These are phyloP conservation scores for Ophidiomyces ophidiicola DNA, from an alignment of 2,329 filamentous ascomycete genomes.

Conservation along the genomic window DNA sequence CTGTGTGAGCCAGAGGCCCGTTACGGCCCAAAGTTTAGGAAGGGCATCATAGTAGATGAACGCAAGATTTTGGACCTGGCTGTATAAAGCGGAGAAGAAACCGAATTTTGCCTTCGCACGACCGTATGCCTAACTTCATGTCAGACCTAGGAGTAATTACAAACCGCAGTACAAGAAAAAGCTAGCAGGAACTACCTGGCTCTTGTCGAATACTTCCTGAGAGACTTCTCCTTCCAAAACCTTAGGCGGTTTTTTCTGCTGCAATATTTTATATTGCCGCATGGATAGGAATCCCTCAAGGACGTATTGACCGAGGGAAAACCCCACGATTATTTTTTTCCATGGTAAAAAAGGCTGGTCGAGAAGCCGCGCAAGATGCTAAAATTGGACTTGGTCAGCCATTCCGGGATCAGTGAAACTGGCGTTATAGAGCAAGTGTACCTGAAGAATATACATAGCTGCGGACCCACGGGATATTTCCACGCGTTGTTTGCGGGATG, in stretches of 20 bases:
- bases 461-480: constrained; percentile 1
- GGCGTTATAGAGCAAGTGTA: constrained; percentile 15
- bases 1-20: constrained; percentile 59
- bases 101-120: constrained; percentile 88
- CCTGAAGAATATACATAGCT: constrained; percentile 29
- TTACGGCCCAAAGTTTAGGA: constrained; percentile 76
- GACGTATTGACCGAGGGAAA: constrained; percentile 80
- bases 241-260: constrained; percentile 67
- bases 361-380: constrained; percentile 68
- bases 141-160: not conserved
- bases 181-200: constrained; percentile 46
- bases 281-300: constrained; percentile 82
- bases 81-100: constrained; percentile 68
- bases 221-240: constrained; percentile 81
- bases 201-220: constrained; percentile 85
- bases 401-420: not conserved
- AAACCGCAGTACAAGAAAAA: not conserved
- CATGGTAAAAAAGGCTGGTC: constrained; percentile 91
- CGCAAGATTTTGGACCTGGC: constrained; percentile 74
- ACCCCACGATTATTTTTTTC: constrained; percentile 92
- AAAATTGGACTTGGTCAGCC: not conserved
- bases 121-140: constrained; percentile 60
- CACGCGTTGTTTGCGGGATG: too few relatives aligned
- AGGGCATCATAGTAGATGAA: constrained; percentile 86
- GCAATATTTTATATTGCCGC: constrained; percentile 79